A percentile compares a stretch with the other conserved stretches of the same genome.
Conservation (phyloP, 2,329 filamentous ascomycete genomes). For the Xylaria sp. region DNA sequence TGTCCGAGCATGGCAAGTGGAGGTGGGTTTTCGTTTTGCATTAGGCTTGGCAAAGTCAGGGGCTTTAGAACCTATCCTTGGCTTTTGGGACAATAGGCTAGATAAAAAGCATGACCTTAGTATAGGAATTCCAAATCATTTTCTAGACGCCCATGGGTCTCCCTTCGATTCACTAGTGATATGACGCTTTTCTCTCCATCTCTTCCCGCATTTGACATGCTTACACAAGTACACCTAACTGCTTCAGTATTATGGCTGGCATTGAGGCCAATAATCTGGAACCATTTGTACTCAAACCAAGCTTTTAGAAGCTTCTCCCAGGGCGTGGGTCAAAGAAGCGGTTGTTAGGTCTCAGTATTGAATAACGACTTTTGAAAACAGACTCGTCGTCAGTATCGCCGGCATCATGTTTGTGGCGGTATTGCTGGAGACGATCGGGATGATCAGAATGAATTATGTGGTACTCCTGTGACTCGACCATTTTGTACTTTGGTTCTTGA, state of each 20-base stretch:
- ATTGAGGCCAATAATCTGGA: background rate
- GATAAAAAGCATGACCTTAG: constrained; percentile 1
- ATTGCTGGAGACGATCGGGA: background rate
- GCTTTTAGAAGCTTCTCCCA: background rate
- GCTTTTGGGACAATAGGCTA: background rate
- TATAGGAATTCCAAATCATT: constrained; percentile 1
- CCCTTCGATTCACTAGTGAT: background rate
- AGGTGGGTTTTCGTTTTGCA: no score
- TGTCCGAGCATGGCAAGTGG: background rate
- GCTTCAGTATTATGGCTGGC: background rate
- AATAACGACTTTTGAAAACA: constrained; percentile 6
- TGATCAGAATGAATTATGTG: background rate
- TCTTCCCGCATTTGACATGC: background rate
- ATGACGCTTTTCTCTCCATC: background rate
- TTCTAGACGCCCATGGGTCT: background rate
- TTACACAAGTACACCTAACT: background rate
- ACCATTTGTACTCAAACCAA: no score
- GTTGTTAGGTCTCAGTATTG: constrained; percentile 2
- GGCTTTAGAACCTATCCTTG: background rate
- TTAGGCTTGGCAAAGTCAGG: background rate
- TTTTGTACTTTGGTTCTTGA: background rate
- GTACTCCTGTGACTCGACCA: background rate
- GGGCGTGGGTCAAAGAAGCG: background rate
- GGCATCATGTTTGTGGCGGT: background rate
- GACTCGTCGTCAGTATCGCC: constrained; percentile 6